Evolutionary conservation across 306 rosid species (phyloP), one percentile per base, ranked within the genome.

Genomic region (Astragalus glycyphyllos): DNA sequence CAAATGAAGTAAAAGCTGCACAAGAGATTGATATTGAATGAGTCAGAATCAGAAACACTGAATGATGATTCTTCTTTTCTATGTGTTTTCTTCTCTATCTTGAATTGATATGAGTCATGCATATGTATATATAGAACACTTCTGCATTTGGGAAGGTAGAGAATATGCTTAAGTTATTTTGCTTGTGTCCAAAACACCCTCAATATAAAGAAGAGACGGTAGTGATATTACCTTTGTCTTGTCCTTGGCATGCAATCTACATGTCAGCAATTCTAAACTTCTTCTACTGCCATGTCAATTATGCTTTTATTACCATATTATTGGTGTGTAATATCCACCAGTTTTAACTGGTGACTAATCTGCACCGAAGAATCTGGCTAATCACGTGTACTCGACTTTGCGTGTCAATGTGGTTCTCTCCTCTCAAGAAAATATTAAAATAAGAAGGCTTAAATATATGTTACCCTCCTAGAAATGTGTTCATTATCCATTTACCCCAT

Each of bases 1-100:
- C 74, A 29, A 38, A 32, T 14, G 67, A 73, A 73, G 31, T 40
- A 59, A 77, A 77, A 62, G 48, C 11, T 67, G 69, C 45, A 26
- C 2, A 48, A 20, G 82, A 56, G 45, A 80, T 16, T 53, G 82
- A 26, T 1, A 26, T 26, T 26, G 31, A 72, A 71, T 72, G 54
- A 17, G 51, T 68, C 20, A 86, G 49, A 48, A 70, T 79, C 42
- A 78, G 4, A 68, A 68, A 53, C 13, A 71, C 46, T 32, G 29
- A 23, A 23, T 23, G 32, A 44, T 48, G 16, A 20, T 54, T 46
- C 86, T 79, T 78, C 11, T 69, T 57, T 58, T 58, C 23, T 46
- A 11, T 54, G 4, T 31, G 42, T 41, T 40, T 26, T 11, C 13
- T 63, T 56, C 40, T 7, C 66, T 37, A 4, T 1, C 16, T 65